These are phyloP conservation scores for Cladophialophora yegresii DNA, from an alignment of 2,329 filamentous ascomycete species.

Conservation along the genomic window DNA sequence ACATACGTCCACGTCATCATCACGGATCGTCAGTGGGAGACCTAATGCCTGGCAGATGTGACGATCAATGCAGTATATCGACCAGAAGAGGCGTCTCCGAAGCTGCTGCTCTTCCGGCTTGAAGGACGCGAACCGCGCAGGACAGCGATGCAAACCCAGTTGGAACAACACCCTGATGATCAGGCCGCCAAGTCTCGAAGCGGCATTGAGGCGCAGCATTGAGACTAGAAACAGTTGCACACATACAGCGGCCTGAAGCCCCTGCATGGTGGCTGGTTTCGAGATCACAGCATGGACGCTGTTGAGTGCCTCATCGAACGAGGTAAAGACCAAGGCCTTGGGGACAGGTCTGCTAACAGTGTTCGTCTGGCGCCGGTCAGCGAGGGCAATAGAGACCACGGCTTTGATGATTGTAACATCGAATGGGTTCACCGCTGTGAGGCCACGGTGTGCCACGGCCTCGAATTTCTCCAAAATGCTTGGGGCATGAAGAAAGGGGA, in stretches of 20 bases:
- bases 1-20: slow-evolving; percentile 62
- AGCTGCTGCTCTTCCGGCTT: slow-evolving; percentile 50
- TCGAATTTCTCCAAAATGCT: slow-evolving; percentile 55
- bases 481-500: slow-evolving; percentile 59
- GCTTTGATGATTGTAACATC: slow-evolving; percentile 53
- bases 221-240: slow-evolving; percentile 59
- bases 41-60: slow-evolving; percentile 60
- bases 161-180: slow-evolving; percentile 60
- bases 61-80: slow-evolving; percentile 59
- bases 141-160: slow-evolving; percentile 60
- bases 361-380: slow-evolving; percentile 53
- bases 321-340: slow-evolving; percentile 50
- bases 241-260: slow-evolving; percentile 55
- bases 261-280: slow-evolving; percentile 51
- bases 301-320: slow-evolving; percentile 55
- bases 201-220: slow-evolving; percentile 59
- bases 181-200: slow-evolving; percentile 58
- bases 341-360: slow-evolving; percentile 44
- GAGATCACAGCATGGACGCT: slow-evolving; percentile 54
- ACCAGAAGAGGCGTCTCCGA: slow-evolving; percentile 59
- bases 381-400: slow-evolving; percentile 57
- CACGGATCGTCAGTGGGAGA: slow-evolving; percentile 57
- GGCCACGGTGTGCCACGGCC: slow-evolving; percentile 42
- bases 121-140: slow-evolving; percentile 56
- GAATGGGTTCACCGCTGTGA: slow-evolving; percentile 39